Percentiles rank a stretch among this genome's conserved stretches.
phyloP scores from a whole-genome alignment of 2,329 filamentous ascomycete species.

The Pseudocercospora vitis region DNA sequence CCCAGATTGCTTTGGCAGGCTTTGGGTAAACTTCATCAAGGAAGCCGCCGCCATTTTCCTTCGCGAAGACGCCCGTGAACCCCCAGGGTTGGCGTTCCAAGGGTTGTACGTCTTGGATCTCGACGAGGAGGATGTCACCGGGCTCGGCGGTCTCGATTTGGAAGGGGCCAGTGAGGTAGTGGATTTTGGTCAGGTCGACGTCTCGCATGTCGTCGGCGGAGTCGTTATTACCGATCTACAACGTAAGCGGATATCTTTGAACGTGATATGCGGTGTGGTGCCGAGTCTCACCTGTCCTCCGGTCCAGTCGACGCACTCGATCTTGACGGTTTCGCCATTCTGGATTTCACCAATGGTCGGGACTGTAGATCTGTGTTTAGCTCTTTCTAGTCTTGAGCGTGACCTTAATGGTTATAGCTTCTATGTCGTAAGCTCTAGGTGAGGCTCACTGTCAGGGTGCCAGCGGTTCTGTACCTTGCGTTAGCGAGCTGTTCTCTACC shows the following conservation, averaged over 20 bases:
- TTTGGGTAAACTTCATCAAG: slow-evolving; percentile 83
- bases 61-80: slow-evolving; percentile 80
- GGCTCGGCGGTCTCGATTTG: slow-evolving; percentile 81
- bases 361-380: slow-evolving; percentile 57
- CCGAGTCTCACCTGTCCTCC: no score
- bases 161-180: slow-evolving; percentile 88
- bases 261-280: no score
- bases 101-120: slow-evolving; percentile 92
- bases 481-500: slow-evolving; percentile 5
- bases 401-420: slow-evolving; percentile 6
- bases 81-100: slow-evolving; percentile 85
- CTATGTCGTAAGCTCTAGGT: slow-evolving; percentile 9
- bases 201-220: slow-evolving; percentile 83
- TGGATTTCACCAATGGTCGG: slow-evolving; percentile 72
- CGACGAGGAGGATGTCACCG: slow-evolving; percentile 79
- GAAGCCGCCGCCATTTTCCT: slow-evolving; percentile 79
- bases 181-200: slow-evolving; percentile 78
- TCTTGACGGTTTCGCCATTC: slow-evolving; percentile 85
- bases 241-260: no score
- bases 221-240: slow-evolving; percentile 84
- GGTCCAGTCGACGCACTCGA: slow-evolving; percentile 81
- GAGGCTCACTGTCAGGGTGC: slow-evolving; percentile 78
- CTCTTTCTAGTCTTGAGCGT: background rate
- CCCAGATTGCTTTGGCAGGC: slow-evolving; percentile 74
- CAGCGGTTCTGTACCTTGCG: slow-evolving; percentile 69